phyloP scores from a whole-genome alignment of 139 green algal species.

The Chlorella sp. region DNA sequence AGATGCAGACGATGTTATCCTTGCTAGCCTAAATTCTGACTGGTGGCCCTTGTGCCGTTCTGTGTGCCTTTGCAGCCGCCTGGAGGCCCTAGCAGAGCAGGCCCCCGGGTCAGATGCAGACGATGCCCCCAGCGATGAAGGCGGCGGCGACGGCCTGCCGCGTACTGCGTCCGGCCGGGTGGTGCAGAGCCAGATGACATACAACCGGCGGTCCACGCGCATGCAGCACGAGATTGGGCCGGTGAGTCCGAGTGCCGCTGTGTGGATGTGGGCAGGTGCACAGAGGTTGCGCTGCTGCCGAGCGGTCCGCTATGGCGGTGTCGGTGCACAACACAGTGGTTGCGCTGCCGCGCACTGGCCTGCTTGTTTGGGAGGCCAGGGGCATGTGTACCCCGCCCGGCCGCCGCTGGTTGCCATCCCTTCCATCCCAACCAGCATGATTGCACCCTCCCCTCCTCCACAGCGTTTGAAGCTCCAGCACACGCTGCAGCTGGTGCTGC shows the following conservation, averaged over 20 bases:
- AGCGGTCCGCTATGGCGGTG: neutral
- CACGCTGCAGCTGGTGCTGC: conserved; percentile 37
- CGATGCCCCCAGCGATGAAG: neutral
- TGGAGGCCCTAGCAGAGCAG: conserved; percentile 11
- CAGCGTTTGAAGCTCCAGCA: conserved; percentile 26
- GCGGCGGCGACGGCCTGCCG: neutral
- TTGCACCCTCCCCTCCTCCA: no score
- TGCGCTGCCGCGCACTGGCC: neutral
- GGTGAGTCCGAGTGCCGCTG: neutral
- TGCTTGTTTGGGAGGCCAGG: no score
- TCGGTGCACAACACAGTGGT: neutral
- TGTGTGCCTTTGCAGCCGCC: neutral
- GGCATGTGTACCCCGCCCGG: no score
- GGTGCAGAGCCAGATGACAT: neutral
- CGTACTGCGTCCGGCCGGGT: neutral
- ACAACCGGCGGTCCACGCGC: neutral
- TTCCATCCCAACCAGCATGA: no score
- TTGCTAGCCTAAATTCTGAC: no score
- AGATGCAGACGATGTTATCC: no score
- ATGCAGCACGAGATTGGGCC: neutral
- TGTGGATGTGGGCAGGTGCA: neutral
- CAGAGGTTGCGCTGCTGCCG: neutral
- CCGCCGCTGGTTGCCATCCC: no score
- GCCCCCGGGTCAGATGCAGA: neutral
- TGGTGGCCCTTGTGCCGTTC: no score